Base-by-base conservation (phyloP, 2,329 filamentous ascomycete species). In the Coniosporium tulheliwenetii region DNA sequence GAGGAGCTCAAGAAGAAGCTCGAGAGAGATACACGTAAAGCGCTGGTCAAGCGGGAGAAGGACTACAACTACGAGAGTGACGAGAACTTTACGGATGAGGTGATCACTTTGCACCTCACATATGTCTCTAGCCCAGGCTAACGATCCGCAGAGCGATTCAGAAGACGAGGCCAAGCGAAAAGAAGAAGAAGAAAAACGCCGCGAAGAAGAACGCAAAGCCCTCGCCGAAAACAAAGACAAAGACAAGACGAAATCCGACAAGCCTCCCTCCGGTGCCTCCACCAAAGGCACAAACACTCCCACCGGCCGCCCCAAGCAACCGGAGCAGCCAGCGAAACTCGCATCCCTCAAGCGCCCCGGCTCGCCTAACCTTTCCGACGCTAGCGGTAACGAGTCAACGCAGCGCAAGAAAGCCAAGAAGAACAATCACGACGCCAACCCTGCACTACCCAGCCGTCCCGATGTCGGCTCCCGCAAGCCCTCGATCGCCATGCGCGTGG, bases 301-400 rank as follows among this genome's bases (percentile, higher is more conserved):
- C 1, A 77, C 70, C 30, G 73, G 73, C 32, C 68, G 70, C 30
- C 61, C 63, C 37, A 69, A 67, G 49, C 57, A 64, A 39, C 57
- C 54, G 4, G 69, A 76, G 49, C 52, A 67, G 12, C 50, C 66
- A 41, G 73, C 72, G 52, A 71, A 70, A 47, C 53, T 71, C 30
- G 54, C 64, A 9, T 53, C 62, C 5, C 72, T 89, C 40, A 95
- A 95, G 64, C 79, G 89, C 29, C 73, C 84, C 30, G 85, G 86
- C 13, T 94, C 86, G 12, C 85, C 87, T 2, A 81, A 87, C 47
- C 70, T 83, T 30, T 95, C 86, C 2, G 89, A 96, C 56, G 85
- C 85, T 8, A 93, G 85, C 56, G 89, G 85, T 40, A 93, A 87
- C 50, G 89, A 96, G 57, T 89, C 84, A 1, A 76, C 79, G 16